Evolutionary conservation across 768 basidiomycete genomes (phyloP), one percentile per base, ranked within the genome.

Genomic region (Sarcodon aspratus): DNA sequence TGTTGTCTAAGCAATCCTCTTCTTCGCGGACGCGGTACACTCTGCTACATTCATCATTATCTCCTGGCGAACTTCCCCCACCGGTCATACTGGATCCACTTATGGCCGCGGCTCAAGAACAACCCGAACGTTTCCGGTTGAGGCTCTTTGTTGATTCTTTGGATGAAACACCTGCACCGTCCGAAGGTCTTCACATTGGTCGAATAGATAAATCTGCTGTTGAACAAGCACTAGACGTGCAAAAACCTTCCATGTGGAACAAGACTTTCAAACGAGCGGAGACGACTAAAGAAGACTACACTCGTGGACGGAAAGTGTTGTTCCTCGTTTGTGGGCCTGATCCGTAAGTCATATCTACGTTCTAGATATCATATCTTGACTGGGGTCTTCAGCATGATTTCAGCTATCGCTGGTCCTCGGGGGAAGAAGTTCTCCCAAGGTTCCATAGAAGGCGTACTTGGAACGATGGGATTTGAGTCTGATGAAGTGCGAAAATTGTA

Each of bases 291-390:
- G 45, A n/a, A n/a, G n/a, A n/a, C n/a, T n/a, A n/a, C n/a, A n/a
- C n/a, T n/a, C n/a, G n/a, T n/a, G 63, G 63, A 47, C 75, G 69
- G 55, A 76, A 67, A 42, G 64, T 71, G 6, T 60, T 91, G 49
- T 83, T 91, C 59, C 63, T 92, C 10, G 76, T 92, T 3, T 92
- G 85, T 63, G 89, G 89, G 27, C 90, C 89, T n/a, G 84, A 90
- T 52, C 72, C 73, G 89, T 90, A 62, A 15, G 35, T 54, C 34
- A 37, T 47, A 17, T 44, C 51, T 51, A 33, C 35, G 33, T 35
- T 6, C 15, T 36, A 32, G 38, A 36, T 44, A 44, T 18, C 48
- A 36, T 34, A 50, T 48, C 33, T 50, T 50, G 36, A 48, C 36
- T 33, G 36, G 46, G 46, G 43, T 49, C 54, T 49, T 9, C 56